Evolutionary conservation across 2,329 filamentous ascomycete species (phyloP), one percentile per base, ranked within the genome.

Genomic region (Colletotrichum incanum): DNA sequence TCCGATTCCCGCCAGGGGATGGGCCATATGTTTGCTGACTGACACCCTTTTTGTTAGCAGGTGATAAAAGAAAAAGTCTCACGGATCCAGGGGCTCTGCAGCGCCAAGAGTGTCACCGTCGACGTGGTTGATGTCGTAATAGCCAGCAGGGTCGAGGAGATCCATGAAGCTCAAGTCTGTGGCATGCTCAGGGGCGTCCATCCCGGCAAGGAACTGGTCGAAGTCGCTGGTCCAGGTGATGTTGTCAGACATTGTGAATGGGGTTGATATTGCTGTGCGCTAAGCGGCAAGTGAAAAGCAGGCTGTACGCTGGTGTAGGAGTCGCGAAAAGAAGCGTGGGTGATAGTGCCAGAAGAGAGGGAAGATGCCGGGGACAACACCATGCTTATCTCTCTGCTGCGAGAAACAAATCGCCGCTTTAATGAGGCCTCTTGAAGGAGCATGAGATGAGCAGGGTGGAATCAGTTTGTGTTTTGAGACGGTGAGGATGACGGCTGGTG

Each of bases 41-140:
- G 34, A 75, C 77, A 79, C 78, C 78, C 78, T 80, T 76, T 78
- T 80, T 79, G 74, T 80, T 78, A 79, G 79, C 76, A 76, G 70
- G 4, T 60, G 54, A 20, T 74, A 78, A 79, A 80, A 78, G 78
- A 79, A 78, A 80, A 78, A 76, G 34, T 56, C 60, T 79, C 75
- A 79, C 78, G 61, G 50, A 72, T 79, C 74, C 63, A 54, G 45
- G 34, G 63, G 14, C 3, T 43, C 59, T 65, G 67, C 70, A 76
- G 73, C 71, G 66, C 70, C 75, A 49, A n/a, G 66, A 37, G 39
- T 18, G 18, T n/a, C n/a, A 23, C 50, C 28, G n/a, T 3, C 43
- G 12, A 61, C 58, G 47, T 58, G 59, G 50, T 41, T 28, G 11
- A 65, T 71, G 3, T 68, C 65, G 41, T 37, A 55, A 28, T 72